Percentiles rank a stretch among this genome's conserved stretches.
Evolutionary conservation across 2,329 filamentous ascomycete genomes (phyloP).

Genomic region (Ophiocordyceps camponoti-rufipedis): DNA sequence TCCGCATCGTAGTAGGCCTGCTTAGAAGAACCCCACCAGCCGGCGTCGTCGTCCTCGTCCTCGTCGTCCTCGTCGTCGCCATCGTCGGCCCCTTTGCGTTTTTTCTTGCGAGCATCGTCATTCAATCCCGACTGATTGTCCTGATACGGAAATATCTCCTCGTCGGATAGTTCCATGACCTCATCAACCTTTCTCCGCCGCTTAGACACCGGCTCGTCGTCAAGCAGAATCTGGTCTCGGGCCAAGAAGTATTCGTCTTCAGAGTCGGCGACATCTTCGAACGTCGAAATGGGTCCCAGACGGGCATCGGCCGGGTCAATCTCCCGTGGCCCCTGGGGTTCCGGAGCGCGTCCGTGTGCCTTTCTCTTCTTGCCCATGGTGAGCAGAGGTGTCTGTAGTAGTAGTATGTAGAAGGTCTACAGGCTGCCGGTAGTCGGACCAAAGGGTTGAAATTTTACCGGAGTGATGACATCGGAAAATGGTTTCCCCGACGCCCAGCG

Average conservation of each 20-base stretch:
- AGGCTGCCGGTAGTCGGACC: too few species aligned
- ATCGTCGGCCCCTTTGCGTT: conserved; percentile 12
- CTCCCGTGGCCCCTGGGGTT: conserved; percentile 32
- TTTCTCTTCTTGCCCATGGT: conserved; percentile 55
- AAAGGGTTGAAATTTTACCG: too few species aligned
- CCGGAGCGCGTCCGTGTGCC: conserved; percentile 30
- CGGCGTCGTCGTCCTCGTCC: conserved; percentile 33
- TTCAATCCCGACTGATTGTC: conserved; percentile 24
- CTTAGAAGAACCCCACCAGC: conserved; percentile 74
- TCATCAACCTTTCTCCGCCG: conserved; percentile 57
- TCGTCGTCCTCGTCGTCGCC: conserved; percentile 23
- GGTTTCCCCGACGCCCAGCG: too few species aligned
- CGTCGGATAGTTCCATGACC: conserved; percentile 43
- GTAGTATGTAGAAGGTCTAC: background rate
- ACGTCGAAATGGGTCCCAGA: conserved; percentile 42
- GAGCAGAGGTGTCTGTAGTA: background rate
- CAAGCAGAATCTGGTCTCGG: conserved; percentile 69
- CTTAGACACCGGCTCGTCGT: conserved; percentile 66
- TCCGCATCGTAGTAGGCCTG: conserved; percentile 92
- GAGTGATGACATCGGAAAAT: too few species aligned
- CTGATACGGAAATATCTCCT: conserved; percentile 37
- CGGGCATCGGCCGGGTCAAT: conserved; percentile 39
- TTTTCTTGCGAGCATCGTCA: conserved; percentile 20
- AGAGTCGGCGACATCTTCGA: conserved; percentile 77
- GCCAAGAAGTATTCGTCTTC: conserved; percentile 87